These are phyloP conservation scores for Physcomitrium patens DNA, from an alignment of 225 moss, liverwort and hornwort species.

Conservation along the genomic window DNA sequence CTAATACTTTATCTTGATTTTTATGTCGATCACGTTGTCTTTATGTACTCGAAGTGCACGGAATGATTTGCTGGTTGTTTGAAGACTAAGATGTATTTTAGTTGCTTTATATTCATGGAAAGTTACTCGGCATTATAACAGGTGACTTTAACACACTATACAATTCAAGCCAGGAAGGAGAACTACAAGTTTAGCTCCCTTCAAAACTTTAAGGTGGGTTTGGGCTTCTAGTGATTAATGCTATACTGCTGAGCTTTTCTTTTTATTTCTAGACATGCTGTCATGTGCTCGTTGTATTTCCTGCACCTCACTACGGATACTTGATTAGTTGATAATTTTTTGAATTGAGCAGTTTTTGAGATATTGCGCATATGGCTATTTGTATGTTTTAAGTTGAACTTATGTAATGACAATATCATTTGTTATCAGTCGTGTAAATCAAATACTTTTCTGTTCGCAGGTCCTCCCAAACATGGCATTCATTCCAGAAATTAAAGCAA, in stretches of 20 bases:
- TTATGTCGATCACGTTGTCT: constrained; percentile 1
- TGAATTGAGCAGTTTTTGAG: background rate
- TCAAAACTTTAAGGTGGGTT: constrained; percentile 73
- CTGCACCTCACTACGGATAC: background rate
- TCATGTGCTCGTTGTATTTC: background rate
- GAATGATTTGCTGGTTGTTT: background rate
- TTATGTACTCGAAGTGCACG: background rate
- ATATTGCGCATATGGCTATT: background rate
- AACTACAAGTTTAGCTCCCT: constrained; percentile 70
- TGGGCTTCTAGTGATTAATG: background rate
- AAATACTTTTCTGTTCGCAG: constrained; percentile 34
- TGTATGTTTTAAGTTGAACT: no score
- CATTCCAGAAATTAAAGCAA: constrained; percentile 74
- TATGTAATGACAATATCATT: no score
- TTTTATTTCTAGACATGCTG: background rate
- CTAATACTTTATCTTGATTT: background rate
- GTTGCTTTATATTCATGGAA: background rate
- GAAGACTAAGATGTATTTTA: background rate
- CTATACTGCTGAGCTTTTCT: background rate
- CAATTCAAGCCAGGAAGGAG: constrained; percentile 69
- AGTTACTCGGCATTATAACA: constrained; percentile 14
- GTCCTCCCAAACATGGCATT: constrained; percentile 87
- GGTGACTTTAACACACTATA: constrained; percentile 72
- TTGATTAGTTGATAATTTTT: background rate
- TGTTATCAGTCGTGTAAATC: no score